phyloP scores from a whole-genome alignment of 108 stramenopile species.

The Fragilariopsis cylindrus region DNA sequence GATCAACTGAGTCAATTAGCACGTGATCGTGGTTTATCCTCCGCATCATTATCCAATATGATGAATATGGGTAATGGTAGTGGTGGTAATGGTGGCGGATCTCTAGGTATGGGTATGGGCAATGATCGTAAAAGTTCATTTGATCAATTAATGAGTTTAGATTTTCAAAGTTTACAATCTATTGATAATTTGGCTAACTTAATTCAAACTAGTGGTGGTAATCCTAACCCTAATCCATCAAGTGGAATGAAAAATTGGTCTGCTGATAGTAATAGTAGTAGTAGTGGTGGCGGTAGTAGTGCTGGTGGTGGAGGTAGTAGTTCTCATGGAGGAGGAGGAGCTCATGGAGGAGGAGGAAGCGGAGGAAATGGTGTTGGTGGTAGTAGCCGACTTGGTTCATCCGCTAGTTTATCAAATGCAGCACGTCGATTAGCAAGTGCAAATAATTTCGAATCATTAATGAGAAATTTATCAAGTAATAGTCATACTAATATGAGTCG shows the following conservation, averaged over 20 bases:
- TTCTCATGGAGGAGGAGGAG: not conserved
- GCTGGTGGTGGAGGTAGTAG: conserved; percentile 7
- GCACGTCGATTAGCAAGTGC: conserved; percentile 50
- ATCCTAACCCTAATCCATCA: conserved; percentile 44
- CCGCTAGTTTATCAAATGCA: conserved; percentile 31
- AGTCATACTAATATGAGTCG: conserved; percentile 25
- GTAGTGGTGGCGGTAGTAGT: not conserved
- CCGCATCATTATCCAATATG: conserved; percentile 71
- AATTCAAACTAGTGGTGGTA: conserved; percentile 57
- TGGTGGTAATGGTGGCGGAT: too few relatives aligned
- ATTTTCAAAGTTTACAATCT: conserved; percentile 83
- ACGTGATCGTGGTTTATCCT: conserved; percentile 47
- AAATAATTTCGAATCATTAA: conserved; percentile 68
- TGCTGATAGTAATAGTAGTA: conserved; percentile 20
- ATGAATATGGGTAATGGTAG: conserved; percentile 26
- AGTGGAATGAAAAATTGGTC: conserved; percentile 82
- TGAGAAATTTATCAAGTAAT: conserved; percentile 53
- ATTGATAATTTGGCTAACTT: conserved; percentile 88
- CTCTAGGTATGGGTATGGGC: not conserved
- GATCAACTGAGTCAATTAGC: conserved; percentile 73
- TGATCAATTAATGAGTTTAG: conserved; percentile 82
- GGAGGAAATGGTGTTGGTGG: conserved; percentile 26
- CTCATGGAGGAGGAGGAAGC: not conserved
- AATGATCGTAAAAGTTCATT: conserved; percentile 57
- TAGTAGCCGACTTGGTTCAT: conserved; percentile 16